Evolutionary conservation across 2,329 filamentous ascomycete species (phyloP), one percentile per base, ranked within the genome.

Genomic region (Aurifilum marmelostoma): DNA sequence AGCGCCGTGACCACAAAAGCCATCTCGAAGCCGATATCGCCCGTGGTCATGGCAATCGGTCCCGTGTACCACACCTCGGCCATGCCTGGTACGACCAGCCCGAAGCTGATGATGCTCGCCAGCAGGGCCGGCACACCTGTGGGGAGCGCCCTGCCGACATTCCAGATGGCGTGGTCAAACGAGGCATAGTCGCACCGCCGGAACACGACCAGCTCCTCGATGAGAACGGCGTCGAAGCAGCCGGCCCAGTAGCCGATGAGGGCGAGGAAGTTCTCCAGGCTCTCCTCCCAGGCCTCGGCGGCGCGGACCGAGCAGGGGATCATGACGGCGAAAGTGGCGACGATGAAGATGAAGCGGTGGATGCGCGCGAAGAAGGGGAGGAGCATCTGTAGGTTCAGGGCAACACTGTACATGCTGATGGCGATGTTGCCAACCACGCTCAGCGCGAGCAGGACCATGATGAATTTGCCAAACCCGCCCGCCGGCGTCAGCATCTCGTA

Each of bases 11-110:
- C 75, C 37, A 82, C 81, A 74, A 90, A 85, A 0, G 88, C 88
- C 75, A 89, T 78, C 79, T 91, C 89, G 68, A 91, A 90, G 0
- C 89, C 89, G 75, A 91, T 86, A 72, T 91, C 88, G 0, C 89
- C 89, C 14, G 88, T 88, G 47, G 73, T 83, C 76, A 82, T 77
- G 0, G 87, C 88, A 72, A 90, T 85, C 0, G 88, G 88, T 0
- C 88, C 88, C 11, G 82, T 85, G 74, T 84, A 90, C 87, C 87
- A 90, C 4, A 83, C 84, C 76, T 89, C 85, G 12, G 81, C 82
- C 84, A 90, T 89, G 41, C 84, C 85, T 0, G 88, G 88, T 8
- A 90, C 80, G 1, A 89, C 82, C 11, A 89, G 75, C 1, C 77
- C 83, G 68, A 85, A 81, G 63, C 80, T 82, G n/a, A 83, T 73